These are phyloP conservation scores for Komagataella mondaviorum DNA, from an alignment of 805 yeast species.

Conservation along the genomic window DNA sequence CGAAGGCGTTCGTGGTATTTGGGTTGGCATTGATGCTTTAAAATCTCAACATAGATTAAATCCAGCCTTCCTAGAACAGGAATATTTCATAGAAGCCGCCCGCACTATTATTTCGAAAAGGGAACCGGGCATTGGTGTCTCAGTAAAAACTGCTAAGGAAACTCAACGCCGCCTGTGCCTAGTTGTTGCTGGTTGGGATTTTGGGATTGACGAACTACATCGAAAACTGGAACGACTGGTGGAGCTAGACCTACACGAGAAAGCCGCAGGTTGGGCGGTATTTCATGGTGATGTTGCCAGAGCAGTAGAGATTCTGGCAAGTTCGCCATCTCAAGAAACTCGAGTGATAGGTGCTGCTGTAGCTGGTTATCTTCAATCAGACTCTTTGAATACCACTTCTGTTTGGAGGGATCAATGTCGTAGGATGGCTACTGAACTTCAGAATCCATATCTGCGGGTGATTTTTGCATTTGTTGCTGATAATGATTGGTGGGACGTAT, in stretches of 20 bases:
- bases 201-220: conserved; percentile 63
- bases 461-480: conserved; percentile 91
- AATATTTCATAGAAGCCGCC: conserved; percentile 35
- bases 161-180: conserved; percentile 68
- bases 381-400: conserved; percentile 42
- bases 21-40: conserved; percentile 61
- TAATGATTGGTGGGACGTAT: conserved; percentile 91
- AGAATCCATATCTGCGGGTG: conserved; percentile 80
- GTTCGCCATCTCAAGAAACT: conserved; percentile 58
- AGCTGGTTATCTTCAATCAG: conserved; percentile 73
- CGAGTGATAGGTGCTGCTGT: conserved; percentile 85
- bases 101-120: conserved; percentile 29
- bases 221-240: conserved; percentile 46
- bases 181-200: conserved; percentile 85
- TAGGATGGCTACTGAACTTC: conserved; percentile 73
- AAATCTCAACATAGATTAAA: conserved; percentile 33
- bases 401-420: conserved; percentile 94
- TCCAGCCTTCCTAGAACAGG: conserved; percentile 18
- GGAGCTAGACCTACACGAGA: conserved; percentile 48
- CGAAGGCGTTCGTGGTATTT: conserved; percentile 80
- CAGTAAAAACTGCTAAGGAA: conserved; percentile 33
- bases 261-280: conserved; percentile 97
- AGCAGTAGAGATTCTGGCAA: conserved; percentile 68
- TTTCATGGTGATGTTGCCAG: conserved; percentile 79
- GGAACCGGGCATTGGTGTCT: conserved; percentile 24